Evolutionary conservation across 805 yeast species (phyloP), one percentile per base, ranked within the genome.

Genomic region (Kluyveromyces nonfermentans): DNA sequence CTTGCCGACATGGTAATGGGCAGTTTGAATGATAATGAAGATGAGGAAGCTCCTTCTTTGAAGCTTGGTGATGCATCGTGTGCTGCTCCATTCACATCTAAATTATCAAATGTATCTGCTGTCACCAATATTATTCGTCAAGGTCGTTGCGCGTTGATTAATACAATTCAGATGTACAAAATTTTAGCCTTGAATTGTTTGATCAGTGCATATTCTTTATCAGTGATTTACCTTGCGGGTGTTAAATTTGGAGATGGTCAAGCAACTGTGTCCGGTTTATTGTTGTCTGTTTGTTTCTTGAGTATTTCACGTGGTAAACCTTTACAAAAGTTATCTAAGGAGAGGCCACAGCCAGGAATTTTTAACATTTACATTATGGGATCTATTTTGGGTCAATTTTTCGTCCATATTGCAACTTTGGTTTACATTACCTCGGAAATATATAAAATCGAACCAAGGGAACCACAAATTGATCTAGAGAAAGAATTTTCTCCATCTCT

Each of bases 81-180:
- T 57, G 98, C 98, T 44, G 98, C 98, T 30, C 98, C 98, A 38
- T 87, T 93, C 65, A 93, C 98, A 16, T 89, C 97, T 19, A 93
- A 93, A 63, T 75, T 93, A 51, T 78, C 96, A 20, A 85, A 83
- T 58, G 98, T 93, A 28, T 77, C 89, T 44, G 82, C 98, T 44
- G 96, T 93, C 44, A 85, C 95, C 42, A 82, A 88, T 60, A 85
- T 93, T 52, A 78, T 93, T 53, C 88, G 98, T 68, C 97, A 93
- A 72, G 98, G 98, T 52, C 87, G 98, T 68, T 86, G 96, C 72
- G 96, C 98, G 7, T 73, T 93, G 53, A 96, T 93, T 37, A 86
- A 96, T 15, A 93, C 98, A 7, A 89, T 93, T 61, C 98, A 93
- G 70, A 93, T 93, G 98, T 93, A 93, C 76, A 93, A 93, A 71